Conservation (phyloP, 2,329 filamentous ascomycete genomes). For the Monilinia laxa region DNA sequence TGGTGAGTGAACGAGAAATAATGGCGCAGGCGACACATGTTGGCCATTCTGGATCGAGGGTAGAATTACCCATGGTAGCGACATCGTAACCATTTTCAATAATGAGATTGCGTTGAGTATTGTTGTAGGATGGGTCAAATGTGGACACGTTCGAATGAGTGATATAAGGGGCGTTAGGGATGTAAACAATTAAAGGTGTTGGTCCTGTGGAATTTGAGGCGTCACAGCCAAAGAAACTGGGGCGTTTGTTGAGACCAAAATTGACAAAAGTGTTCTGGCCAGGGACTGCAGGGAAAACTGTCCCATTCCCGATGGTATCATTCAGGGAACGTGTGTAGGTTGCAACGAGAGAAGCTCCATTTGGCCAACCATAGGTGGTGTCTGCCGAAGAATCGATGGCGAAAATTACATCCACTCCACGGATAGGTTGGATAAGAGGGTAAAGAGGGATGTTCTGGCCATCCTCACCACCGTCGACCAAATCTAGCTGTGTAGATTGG, state of each 20-base stretch:
- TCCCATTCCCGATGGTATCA: conserved; percentile 60
- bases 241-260: conserved; percentile 68
- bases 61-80: conserved; percentile 79
- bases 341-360: conserved; percentile 71
- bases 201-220: conserved; percentile 57
- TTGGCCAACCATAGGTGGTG: conserved; percentile 68
- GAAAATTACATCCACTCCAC: conserved; percentile 76
- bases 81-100: conserved; percentile 85
- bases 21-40: conserved; percentile 87
- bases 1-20: conserved; percentile 69
- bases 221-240: conserved; percentile 80
- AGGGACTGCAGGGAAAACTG: conserved; percentile 69
- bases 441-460: conserved; percentile 76
- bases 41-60: conserved; percentile 71
- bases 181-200: conserved; percentile 76
- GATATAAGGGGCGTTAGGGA: conserved; percentile 82
- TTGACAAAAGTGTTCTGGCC: conserved; percentile 78
- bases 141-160: conserved; percentile 77
- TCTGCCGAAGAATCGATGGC: conserved; percentile 78
- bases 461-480: conserved; percentile 79
- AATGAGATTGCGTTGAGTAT: conserved; percentile 69
- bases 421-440: conserved; percentile 71
- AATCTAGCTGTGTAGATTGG: conserved; percentile 54
- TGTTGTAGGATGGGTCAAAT: conserved; percentile 64
- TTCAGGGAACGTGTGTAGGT: conserved; percentile 68